Conservation (phyloP, 768 basidiomycete species). For the Tylopilus subfusipes region DNA sequence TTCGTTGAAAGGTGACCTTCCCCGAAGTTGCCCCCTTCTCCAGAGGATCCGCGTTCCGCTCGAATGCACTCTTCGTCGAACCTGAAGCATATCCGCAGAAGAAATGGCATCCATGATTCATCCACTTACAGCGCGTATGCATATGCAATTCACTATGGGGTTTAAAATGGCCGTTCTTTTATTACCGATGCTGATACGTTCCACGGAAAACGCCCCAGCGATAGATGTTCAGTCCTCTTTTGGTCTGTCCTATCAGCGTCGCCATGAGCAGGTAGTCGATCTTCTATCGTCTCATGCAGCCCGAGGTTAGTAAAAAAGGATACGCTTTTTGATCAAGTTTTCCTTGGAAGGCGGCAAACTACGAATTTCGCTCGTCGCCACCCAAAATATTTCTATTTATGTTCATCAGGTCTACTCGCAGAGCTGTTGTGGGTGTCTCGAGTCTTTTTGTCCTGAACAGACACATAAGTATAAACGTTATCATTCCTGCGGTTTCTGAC, state of each 20-base stretch:
- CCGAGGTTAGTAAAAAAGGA: not conserved
- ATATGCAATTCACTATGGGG: not conserved
- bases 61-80: conserved; percentile 6
- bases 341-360: not conserved
- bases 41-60: conserved; percentile 18
- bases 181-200: conserved; percentile 16
- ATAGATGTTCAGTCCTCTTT: not conserved
- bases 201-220: conserved; percentile 2
- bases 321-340: not conserved
- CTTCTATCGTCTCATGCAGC: conserved; percentile 2
- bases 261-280: conserved; percentile 3
- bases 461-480: not conserved
- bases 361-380: not conserved
- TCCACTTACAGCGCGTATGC: conserved; percentile 7
- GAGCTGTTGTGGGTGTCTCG: not conserved
- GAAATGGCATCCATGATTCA: conserved; percentile 6
- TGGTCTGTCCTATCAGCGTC: conserved; percentile 2
- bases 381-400: not conserved
- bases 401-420: not conserved
- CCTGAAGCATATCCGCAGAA: conserved; percentile 2
- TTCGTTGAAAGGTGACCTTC: conserved; percentile 1
- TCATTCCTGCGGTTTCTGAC: not conserved
- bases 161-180: conserved; percentile 3
- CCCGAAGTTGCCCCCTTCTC: conserved; percentile 17
- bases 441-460: not conserved